A percentile compares a stretch with the other conserved stretches of the same genome.
These are phyloP conservation scores for Oryza meridionalis DNA, from an alignment of 176 grass and related monocot genomes.

Conservation along the genomic window DNA sequence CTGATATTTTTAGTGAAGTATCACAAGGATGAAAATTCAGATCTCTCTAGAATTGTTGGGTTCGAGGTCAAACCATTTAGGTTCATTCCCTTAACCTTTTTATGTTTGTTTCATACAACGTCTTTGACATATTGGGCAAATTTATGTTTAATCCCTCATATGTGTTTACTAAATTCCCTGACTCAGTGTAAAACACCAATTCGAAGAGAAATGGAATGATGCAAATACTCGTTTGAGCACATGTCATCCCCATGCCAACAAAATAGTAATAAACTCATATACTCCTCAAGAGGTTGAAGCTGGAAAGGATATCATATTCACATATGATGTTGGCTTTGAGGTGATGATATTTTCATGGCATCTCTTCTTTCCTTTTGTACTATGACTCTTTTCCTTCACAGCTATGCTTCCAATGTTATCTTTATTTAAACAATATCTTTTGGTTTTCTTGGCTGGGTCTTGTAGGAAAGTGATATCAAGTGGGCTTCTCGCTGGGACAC, in stretches of 20 bases:
- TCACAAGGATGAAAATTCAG: slow-evolving; percentile 45
- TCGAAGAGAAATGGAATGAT: slow-evolving; percentile 32
- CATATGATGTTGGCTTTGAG: slow-evolving; percentile 41
- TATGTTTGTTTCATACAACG: not conserved
- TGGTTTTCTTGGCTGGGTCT: slow-evolving; percentile 12
- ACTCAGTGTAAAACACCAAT: slow-evolving; percentile 34
- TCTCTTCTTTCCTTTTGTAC: not conserved
- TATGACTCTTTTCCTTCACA: not conserved
- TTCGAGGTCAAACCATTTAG: slow-evolving; percentile 44
- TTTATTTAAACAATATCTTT: slow-evolving; percentile 9
- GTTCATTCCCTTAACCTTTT: slow-evolving; percentile 10
- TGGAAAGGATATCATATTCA: slow-evolving; percentile 48
- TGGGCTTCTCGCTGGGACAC: slow-evolving; percentile 56
- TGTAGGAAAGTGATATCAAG: slow-evolving; percentile 49
- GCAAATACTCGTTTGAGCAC: slow-evolving; percentile 38
- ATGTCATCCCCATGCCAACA: slow-evolving; percentile 45
- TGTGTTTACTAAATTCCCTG: not conserved
- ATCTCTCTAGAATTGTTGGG: slow-evolving; percentile 48
- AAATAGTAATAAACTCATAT: slow-evolving; percentile 31
- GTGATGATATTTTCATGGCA: not conserved
- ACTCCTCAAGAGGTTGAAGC: slow-evolving; percentile 44
- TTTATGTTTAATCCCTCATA: not conserved
- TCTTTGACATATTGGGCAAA: not conserved
- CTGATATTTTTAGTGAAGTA: slow-evolving; percentile 51
- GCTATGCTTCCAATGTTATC: not conserved